Conservation (phyloP, 2,329 filamentous ascomycete species). For the Clarireedia sp. region DNA sequence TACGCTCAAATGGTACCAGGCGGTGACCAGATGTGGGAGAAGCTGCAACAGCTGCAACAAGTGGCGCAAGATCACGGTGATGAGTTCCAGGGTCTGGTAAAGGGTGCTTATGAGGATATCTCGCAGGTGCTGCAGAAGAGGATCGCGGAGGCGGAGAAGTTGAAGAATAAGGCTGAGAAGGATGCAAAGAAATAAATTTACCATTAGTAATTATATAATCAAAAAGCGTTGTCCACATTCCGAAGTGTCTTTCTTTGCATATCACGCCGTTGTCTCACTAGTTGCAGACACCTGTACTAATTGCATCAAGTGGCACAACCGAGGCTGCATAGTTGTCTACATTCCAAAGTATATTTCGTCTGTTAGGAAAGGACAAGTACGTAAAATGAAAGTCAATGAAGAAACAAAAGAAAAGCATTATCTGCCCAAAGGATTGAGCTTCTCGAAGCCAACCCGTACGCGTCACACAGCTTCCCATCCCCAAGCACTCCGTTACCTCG, state of each 20-base stretch:
- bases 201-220: not conserved
- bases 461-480: no score
- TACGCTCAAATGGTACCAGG: constrained; percentile 60
- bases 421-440: no score
- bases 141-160: constrained; percentile 48
- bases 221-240: not conserved
- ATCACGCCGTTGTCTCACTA: no score
- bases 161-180: constrained; percentile 41
- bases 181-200: constrained; percentile 17
- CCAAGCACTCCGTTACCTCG: no score
- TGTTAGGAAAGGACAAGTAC: no score
- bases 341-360: no score
- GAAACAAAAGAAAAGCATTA: no score
- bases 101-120: constrained; percentile 61
- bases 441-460: no score
- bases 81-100: constrained; percentile 61
- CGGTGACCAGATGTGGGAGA: constrained; percentile 55
- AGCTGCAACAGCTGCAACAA: constrained; percentile 56
- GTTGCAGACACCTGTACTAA: not conserved
- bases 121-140: constrained; percentile 56
- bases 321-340: no score
- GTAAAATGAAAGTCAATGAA: no score
- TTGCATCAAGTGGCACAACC: not conserved
- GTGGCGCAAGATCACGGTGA: constrained; percentile 59
- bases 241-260: no score